Base-by-base conservation (phyloP, 2,329 filamentous ascomycete genomes). In the Boeremia lycopersici region DNA sequence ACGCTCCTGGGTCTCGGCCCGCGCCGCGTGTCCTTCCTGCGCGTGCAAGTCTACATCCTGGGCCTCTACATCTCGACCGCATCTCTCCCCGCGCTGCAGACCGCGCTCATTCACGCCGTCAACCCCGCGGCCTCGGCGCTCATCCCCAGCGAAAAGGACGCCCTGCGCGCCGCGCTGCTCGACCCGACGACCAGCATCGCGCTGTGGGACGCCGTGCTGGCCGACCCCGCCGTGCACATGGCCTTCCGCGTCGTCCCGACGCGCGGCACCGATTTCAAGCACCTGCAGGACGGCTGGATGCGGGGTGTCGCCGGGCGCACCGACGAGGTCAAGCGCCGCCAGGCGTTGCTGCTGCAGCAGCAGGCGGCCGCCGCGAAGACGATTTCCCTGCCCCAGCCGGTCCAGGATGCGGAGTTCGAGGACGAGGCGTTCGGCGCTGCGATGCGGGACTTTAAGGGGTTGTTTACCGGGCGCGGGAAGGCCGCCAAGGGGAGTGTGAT, bases 11-110 rank as follows among this genome's bases (percentile, higher is more conserved):
- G 95, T 0, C 78, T 97, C 5, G 95, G 95, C 15, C 88, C 96
- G 59, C 86, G 95, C 50, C 92, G 89, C 1, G 95, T 99, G 29
- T 96, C 90, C 23, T 96, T 98, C 74, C 78, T 98, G 39, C 81
- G 85, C 43, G 91, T 99, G 39, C 88, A 96, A 73, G 95, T 99
- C 48, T 99, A 99, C 77, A 89, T 98, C 15, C 89, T 96, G 0
- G 95, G 93, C 13, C 86, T 96, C 66, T 99, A 99, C 78, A 83
- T 98, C 25, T 90, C 92, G 25, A 93, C 89, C 0, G 80, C 87
- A 33, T 92, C 96, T 69, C 86, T 99, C 55, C 86, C 88, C 4
- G 81, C 83, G n/a, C 81, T 99, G 35, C 93, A 98, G 76, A 82
- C 84, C 62, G 84, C 86, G 39, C 82, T 98, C 28, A 84, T 96